Evolutionary conservation across 2,329 filamentous ascomycete species (phyloP).

Genomic region (Venturia effusa): DNA sequence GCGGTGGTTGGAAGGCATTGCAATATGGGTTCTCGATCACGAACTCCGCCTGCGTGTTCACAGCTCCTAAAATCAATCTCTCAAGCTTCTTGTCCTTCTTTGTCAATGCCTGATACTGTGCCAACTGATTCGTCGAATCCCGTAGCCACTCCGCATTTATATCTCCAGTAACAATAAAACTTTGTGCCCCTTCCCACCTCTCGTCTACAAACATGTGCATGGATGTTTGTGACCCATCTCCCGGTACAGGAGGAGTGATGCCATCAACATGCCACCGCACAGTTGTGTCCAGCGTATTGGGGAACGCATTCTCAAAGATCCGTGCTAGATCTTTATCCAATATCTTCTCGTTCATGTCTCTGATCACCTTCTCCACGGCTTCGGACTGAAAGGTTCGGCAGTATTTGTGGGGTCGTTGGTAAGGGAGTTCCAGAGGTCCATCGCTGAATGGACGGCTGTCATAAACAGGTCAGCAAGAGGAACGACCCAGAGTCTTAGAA

Average conservation of each 20-base stretch:
- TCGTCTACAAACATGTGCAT: constrained; percentile 34
- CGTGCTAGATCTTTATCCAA: constrained; percentile 79
- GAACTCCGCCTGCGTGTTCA: constrained; percentile 92
- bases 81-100: constrained; percentile 70
- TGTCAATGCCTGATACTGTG: constrained; percentile 77
- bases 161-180: constrained; percentile 87
- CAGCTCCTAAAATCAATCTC: constrained; percentile 77
- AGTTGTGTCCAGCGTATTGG: constrained; percentile 83
- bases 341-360: constrained; percentile 69
- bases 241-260: constrained; percentile 28
- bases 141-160: constrained; percentile 90
- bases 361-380: constrained; percentile 78
- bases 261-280: constrained; percentile 75
- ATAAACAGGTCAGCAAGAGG: constrained; percentile 16
- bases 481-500: too few species aligned
- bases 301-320: constrained; percentile 91
- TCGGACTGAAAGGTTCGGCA: constrained; percentile 87
- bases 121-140: constrained; percentile 86
- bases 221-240: constrained; percentile 20
- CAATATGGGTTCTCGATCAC: constrained; percentile 93
- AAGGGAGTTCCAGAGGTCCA: constrained; percentile 71
- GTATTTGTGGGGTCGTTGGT: constrained; percentile 66
- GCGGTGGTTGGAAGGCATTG: constrained; percentile 94
- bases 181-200: constrained; percentile 75
- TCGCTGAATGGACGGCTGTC: constrained; percentile 64